Conservation (phyloP, 2,329 filamentous ascomycete genomes). For the Fusarium tanahbumbuense region DNA sequence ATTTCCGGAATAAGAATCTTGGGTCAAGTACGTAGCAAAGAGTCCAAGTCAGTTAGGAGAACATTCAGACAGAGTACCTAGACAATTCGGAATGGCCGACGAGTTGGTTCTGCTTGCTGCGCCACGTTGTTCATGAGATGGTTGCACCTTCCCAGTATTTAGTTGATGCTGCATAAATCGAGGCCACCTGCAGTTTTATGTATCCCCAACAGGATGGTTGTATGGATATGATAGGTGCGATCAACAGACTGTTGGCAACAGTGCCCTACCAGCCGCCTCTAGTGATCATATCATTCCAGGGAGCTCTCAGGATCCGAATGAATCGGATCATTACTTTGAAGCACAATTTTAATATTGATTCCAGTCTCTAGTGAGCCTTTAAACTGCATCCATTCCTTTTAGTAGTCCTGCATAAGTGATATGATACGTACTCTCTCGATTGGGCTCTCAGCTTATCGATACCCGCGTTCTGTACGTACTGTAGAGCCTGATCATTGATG, state of each 20-base stretch:
- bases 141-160: neutral
- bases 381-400: no score
- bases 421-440: neutral
- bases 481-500: neutral
- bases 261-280: neutral
- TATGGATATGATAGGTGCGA: neutral
- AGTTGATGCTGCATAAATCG: neutral
- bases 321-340: no score
- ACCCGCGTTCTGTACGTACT: neutral
- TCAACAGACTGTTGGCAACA: neutral
- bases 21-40: neutral
- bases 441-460: neutral
- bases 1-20: neutral
- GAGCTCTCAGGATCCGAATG: no score
- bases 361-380: no score
- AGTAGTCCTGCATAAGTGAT: neutral
- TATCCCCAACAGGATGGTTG: neutral
- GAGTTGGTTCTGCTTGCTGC: slow-evolving; percentile 1
- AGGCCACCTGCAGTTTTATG: slow-evolving; percentile 4
- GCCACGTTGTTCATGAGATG: neutral
- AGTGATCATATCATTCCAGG: neutral
- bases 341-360: no score
- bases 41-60: neutral
- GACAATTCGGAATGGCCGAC: neutral
- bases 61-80: neutral